Evolutionary conservation across 805 yeast species (phyloP), one percentile per base, ranked within the genome.

Genomic region (Cyberlindnera veronae): DNA sequence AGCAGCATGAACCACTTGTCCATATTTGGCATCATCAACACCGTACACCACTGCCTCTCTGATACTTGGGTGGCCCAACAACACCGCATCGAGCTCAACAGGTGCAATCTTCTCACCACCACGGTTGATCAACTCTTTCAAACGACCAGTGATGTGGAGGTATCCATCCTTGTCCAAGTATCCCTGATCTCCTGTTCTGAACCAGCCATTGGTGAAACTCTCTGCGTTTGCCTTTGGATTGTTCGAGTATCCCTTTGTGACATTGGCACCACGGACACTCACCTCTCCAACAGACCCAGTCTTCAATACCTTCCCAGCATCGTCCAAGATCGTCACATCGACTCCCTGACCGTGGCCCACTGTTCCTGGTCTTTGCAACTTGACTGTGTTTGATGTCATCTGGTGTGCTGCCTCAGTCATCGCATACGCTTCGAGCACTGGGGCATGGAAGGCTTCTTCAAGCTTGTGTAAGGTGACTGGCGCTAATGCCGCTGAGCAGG

Each of bases 341-440:
- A 80, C 85, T 26, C 87, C 87, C 50, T 78, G 81, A 8, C 86
- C 84, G 43, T 72, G 78, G 5, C 88, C 87, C 17, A 82, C 88
- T 5, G 88, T 79, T 13, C 88, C 87, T 9, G 87, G 77, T 60
- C 74, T 76, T 13, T 82, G 80, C 10, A 83, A 80, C 27, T 86
- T 85, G 30, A 81, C 61, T 48, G 75, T 71, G 60, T 82, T 82
- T 3, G 88, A 80, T 10, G 85, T 77, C 81, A 82, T 83, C 59
- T 82, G 88, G 58, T 82, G 89, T n/a, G 85, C 71, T 1, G 86
- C 86, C 56, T 82, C 90, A 2, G 89, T 82, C 87, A 82, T 81
- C 5, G 88, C 89, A 54, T 82, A 82, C 0, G 89, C 89, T 58
- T 82, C 90, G 13, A 81, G 55, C 0, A 82, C 88, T 1, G 88